phyloP scores from a whole-genome alignment of 441 rosid genomes.

The Adansonia grandidieri region DNA sequence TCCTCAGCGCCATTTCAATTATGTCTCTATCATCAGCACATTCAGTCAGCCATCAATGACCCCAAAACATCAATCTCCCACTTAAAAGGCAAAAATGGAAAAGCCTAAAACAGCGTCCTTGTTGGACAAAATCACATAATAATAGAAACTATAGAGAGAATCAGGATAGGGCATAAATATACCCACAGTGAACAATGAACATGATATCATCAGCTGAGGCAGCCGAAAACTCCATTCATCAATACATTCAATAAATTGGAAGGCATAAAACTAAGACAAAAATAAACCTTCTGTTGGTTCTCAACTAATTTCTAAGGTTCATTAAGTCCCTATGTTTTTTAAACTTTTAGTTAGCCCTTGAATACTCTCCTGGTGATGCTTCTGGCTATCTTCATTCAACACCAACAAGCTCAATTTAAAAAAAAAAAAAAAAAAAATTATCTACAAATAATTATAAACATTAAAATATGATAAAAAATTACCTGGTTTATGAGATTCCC shows the following conservation, averaged over 20 bases:
- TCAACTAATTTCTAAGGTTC: slow-evolving; percentile 66
- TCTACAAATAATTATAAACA: not conserved
- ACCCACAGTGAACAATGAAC: not conserved
- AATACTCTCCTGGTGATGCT: slow-evolving; percentile 63
- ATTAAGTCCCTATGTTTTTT: slow-evolving; percentile 66
- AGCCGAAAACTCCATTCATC: not conserved
- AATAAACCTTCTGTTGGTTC: slow-evolving; percentile 73
- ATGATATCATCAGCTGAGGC: not conserved
- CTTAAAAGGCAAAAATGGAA: not conserved
- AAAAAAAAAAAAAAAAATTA: not conserved
- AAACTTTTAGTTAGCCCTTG: slow-evolving; percentile 84
- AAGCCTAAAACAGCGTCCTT: not conserved
- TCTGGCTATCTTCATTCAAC: slow-evolving; percentile 85
- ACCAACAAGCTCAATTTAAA: slow-evolving; percentile 19
- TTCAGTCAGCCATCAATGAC: slow-evolving; percentile 56
- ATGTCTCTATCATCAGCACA: slow-evolving; percentile 68
- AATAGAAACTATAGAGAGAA: not conserved
- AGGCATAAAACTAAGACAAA: not conserved
- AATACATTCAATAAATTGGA: not conserved
- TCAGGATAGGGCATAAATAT: not conserved
- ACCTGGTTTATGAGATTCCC: slow-evolving; percentile 72
- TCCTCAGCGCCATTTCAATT: slow-evolving; percentile 80
- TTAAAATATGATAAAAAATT: not conserved
- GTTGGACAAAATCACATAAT: not conserved
- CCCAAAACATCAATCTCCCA: slow-evolving; percentile 77